A percentile compares a stretch with the other conserved stretches of the same genome.
Conservation (phyloP, 2,329 filamentous ascomycete species). For the Pestalotiopsis sp. region DNA sequence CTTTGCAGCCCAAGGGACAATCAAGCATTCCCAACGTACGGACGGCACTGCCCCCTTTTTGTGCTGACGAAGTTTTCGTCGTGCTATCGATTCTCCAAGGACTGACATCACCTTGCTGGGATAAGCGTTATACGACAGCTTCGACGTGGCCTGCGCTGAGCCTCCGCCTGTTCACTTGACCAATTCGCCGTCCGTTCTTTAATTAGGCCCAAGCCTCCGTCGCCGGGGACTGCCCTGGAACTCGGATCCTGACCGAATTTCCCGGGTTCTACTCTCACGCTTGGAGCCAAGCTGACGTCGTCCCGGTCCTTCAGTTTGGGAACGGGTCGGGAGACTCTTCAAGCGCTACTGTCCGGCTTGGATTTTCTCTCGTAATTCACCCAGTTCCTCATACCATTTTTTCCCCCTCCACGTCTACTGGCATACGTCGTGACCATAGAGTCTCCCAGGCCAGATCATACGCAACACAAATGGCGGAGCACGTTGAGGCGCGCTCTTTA, state of each 20-base stretch:
- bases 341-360: not conserved
- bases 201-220: not conserved
- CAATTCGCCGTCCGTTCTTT: conserved; percentile 3
- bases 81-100: not conserved
- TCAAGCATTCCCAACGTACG: not conserved
- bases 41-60: not conserved
- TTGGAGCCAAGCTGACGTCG: not conserved
- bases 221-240: conserved; percentile 6
- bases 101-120: conserved; percentile 4
- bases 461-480: conserved; percentile 30
- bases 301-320: not conserved
- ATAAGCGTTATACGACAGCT: not conserved
- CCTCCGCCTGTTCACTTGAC: conserved; percentile 6
- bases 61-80: not conserved
- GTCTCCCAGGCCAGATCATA: not conserved
- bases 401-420: not conserved
- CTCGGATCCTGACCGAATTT: conserved; percentile 1
- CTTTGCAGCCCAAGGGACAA: not conserved
- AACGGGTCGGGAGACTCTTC: not conserved
- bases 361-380: not conserved
- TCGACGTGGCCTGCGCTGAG: conserved; percentile 11
- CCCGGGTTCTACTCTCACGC: not conserved
- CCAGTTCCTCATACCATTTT: not conserved
- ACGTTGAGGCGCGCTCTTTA: conserved; percentile 81
- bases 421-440: not conserved